Evolutionary conservation across 2,329 filamentous ascomycete genomes (phyloP), one percentile per base, ranked within the genome.

Genomic region (Pleoardoris graminearum): DNA sequence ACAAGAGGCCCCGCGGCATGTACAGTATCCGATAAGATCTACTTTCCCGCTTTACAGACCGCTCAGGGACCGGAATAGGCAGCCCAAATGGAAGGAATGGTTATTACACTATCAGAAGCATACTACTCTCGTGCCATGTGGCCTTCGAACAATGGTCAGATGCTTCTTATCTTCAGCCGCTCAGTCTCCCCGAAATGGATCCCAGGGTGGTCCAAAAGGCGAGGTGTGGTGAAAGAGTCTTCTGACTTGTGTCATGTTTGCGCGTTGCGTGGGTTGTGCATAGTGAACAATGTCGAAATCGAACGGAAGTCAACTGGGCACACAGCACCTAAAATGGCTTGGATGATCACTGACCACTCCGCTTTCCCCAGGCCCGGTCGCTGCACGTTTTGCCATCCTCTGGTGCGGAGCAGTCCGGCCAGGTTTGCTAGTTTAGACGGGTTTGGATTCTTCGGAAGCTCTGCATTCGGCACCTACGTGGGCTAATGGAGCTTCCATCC

Each of bases 401-500:
- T 50, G 30, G 21, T 44, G 38, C 37, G 36, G 32, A 43, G 39
- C 32, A 30, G 22, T 51, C 27, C 29, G 14, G 48, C 33, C 48
- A 44, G 48, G 12, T 39, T 37, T 2, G 30, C 51, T 61, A 58
- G 58, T 44, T 47, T 48, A 29, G 10, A 14, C 30, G 3, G 41
- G 8, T 7, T 22, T 41, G 1, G 32, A 29, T 21, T 12, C 30
- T 17, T 50, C 36, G 51, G 51, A 58, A 44, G 45, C 37, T 48
- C 48, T 51, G 51, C 50, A 49, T 32, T n/a, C 5, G 7, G 22
- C 3, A 16, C 16, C 41, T 29, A 16, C 14, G 19, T 41, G 62
- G 65, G 53, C 57, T 37, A 69, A 68, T 55, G 64, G 61, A 66
- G 61, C 63, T 53, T 56, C 63, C 59, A 60, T 65, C 65, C 63